Evolutionary conservation across 2,329 filamentous ascomycete genomes (phyloP).

Genomic region (Fusarium sp.): DNA sequence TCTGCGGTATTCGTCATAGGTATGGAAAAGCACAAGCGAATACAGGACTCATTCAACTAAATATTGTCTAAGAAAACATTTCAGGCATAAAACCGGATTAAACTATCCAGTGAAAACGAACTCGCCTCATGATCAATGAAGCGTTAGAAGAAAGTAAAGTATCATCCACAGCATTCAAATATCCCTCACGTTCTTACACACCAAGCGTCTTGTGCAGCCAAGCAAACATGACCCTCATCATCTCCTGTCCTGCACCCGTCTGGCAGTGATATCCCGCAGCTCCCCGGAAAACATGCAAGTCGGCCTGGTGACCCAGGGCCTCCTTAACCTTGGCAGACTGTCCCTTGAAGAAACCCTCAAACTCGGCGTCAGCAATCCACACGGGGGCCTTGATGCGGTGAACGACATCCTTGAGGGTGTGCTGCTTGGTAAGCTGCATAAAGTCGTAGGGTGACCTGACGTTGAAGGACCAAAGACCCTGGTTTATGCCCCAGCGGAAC

Average conservation of each 20-base stretch:
- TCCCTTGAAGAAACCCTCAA: slow-evolving; percentile 27
- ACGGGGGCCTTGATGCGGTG: slow-evolving; percentile 38
- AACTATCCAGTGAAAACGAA: background rate
- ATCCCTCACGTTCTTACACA: background rate
- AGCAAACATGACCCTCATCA: slow-evolving; percentile 2
- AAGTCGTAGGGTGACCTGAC: slow-evolving; percentile 43
- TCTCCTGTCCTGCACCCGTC: background rate
- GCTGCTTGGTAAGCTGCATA: slow-evolving; percentile 28
- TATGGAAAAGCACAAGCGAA: background rate
- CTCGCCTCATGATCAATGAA: background rate
- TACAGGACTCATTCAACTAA: background rate
- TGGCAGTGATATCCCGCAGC: background rate
- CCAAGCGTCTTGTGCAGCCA: background rate
- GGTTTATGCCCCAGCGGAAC: slow-evolving; percentile 45
- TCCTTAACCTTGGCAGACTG: background rate
- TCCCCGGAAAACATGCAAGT: background rate
- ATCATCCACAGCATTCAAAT: background rate
- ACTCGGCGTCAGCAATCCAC: slow-evolving; percentile 26
- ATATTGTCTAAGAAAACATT: background rate
- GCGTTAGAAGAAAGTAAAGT: background rate
- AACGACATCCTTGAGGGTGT: slow-evolving; percentile 29
- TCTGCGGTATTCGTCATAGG: background rate
- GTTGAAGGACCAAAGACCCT: slow-evolving; percentile 50
- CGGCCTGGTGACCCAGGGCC: background rate
- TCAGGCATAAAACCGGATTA: background rate